phyloP scores from a whole-genome alignment of 805 yeast genomes.

The Cyberlindnera bimundalis region DNA sequence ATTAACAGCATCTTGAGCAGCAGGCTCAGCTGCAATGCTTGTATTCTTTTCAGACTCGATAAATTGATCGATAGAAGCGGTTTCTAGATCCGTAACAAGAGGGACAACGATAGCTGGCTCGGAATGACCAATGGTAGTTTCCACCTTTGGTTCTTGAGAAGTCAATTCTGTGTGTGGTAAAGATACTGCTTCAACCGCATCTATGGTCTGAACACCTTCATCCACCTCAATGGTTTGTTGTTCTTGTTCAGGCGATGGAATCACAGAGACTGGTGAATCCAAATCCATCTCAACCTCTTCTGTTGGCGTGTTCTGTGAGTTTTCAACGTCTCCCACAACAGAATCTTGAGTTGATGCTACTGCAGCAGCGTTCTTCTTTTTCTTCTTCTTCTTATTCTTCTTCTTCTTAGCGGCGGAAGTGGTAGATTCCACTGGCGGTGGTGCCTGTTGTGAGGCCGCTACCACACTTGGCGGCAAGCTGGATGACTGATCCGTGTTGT shows the following conservation, averaged over 20 bases:
- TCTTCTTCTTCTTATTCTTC: conserved; percentile 12
- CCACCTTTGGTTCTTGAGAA: too few relatives aligned
- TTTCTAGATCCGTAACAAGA: neutral
- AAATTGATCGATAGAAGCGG: too few relatives aligned
- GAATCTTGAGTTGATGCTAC: neutral
- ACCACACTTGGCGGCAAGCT: neutral
- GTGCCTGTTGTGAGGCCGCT: conserved; percentile 2
- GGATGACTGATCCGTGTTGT: neutral
- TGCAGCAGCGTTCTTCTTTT: conserved; percentile 5
- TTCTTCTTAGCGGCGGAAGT: conserved; percentile 6
- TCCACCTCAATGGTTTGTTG: neutral
- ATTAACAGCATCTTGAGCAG: neutral
- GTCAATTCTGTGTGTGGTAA: neutral
- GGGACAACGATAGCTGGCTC: neutral
- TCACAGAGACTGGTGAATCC: too few relatives aligned
- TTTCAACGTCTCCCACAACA: neutral
- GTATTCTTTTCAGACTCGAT: too few relatives aligned
- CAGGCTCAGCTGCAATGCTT: too few relatives aligned
- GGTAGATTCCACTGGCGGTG: neutral
- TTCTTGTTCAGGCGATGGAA: too few relatives aligned
- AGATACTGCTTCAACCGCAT: too few relatives aligned
- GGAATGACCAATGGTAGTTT: too few relatives aligned
- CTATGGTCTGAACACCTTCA: neutral
- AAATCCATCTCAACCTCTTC: neutral
- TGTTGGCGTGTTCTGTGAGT: neutral